Base-by-base conservation (phyloP, 306 rosid species). In the Prunus mira region DNA sequence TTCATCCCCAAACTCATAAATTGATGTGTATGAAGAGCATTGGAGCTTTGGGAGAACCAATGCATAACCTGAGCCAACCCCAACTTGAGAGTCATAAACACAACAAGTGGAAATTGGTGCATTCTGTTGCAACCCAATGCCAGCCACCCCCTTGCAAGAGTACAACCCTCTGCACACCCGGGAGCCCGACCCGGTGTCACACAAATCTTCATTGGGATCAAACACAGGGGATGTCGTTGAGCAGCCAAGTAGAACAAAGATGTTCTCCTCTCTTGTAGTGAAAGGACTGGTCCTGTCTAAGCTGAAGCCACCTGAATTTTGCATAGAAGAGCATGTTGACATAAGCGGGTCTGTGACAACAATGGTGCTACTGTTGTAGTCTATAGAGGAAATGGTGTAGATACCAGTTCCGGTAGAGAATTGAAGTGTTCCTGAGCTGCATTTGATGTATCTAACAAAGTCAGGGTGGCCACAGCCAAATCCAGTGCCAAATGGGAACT, bases 391-490 rank as follows among this genome's bases (percentile, higher is more conserved):
- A 56, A 85, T 47, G 25, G 86, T 78, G 86, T 87, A 87, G 24
- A 74, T 69, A 54, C 87, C 89, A 11, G 87, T 65, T 9, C 69
- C 83, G 0, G 87, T 85, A 7, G 89, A 75, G 76, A 82, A 81
- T 54, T 80, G 81, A 58, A 87, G 91, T 6, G 81, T 67, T 64
- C 73, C 87, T 3, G 47, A 52, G 57, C 28, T 78, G 82, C 89
- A 87, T 78, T 78, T 85, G 68, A 87, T 83, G 84, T 76, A 65
- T 56, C 82, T 72, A 3, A 86, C 58, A 49, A 87, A 87, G 66
- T 79, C 80, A 18, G 91, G 91, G 84, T 87, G 91, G 49, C 91
- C 91, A 19, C 91, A 87, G n/a, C 89, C 91, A 34, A 80, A 83
- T 1, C 79, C 88, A 18, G 89, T 80, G 71, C 89, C 91, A 4